Conservation (phyloP, 2,329 filamentous ascomycete species). For the Penicillium sp. region DNA sequence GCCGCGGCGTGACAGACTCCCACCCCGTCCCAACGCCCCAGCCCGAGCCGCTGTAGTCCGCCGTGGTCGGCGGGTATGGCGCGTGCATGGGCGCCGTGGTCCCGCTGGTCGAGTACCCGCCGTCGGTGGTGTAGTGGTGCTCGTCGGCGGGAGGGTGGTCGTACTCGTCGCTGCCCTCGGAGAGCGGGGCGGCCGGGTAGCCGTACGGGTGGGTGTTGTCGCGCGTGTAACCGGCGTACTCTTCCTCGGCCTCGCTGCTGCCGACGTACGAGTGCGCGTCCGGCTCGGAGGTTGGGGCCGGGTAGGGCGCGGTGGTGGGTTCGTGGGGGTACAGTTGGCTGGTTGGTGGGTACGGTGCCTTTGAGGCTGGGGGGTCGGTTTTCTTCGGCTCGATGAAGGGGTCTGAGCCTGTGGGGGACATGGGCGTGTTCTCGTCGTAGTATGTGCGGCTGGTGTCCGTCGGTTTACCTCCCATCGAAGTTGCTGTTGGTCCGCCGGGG, state of each 20-base stretch:
- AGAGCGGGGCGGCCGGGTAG: conserved; percentile 50
- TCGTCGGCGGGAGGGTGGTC: conserved; percentile 53
- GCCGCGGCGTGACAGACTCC: conserved; percentile 70
- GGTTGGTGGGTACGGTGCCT: conserved; percentile 25
- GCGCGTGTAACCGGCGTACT: conserved; percentile 67
- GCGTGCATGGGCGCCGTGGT: conserved; percentile 30
- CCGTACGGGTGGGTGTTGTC: conserved; percentile 63
- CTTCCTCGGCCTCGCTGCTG: conserved; percentile 68
- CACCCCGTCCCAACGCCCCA: conserved; percentile 70
- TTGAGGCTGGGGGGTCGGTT: conserved; percentile 32
- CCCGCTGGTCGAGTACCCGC: conserved; percentile 29
- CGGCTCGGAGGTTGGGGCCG: conserved; percentile 47
- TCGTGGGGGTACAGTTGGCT: conserved; percentile 45
- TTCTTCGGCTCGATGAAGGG: conserved; percentile 58
- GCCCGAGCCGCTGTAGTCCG: conserved; percentile 68
- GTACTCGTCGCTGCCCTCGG: conserved; percentile 57
- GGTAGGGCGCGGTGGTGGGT: conserved; percentile 33
- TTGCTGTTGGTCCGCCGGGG: conserved; percentile 36
- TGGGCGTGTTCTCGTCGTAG: conserved; percentile 50
- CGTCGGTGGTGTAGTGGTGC: conserved; percentile 45
- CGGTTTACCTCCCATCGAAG: conserved; percentile 28
- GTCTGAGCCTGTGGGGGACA: conserved; percentile 61
- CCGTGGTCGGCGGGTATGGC: conserved; percentile 38
- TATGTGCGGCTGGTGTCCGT: conserved; percentile 47
- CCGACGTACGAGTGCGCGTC: conserved; percentile 53